phyloP scores from a whole-genome alignment of 768 basidiomycete species.

The Lentinula sp. region DNA sequence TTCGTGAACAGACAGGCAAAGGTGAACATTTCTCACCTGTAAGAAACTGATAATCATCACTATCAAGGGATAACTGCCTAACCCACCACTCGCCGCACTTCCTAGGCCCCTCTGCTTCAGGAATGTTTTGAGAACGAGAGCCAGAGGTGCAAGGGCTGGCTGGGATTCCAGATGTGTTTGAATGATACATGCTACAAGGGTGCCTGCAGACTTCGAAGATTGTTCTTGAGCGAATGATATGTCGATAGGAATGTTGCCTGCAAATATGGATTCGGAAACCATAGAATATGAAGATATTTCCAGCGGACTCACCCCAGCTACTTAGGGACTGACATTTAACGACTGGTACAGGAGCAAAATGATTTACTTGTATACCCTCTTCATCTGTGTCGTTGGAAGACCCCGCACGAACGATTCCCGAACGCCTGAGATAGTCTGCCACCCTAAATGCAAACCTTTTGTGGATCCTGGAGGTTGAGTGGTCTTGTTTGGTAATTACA shows the following conservation, averaged over 20 bases:
- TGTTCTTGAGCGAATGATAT: slow-evolving; percentile 40
- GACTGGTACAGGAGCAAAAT: slow-evolving; percentile 48
- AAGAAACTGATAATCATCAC: slow-evolving; percentile 64
- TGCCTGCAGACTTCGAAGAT: not conserved
- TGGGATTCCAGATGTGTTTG: slow-evolving; percentile 44
- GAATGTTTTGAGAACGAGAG: slow-evolving; percentile 60
- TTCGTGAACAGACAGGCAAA: not conserved
- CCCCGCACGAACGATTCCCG: slow-evolving; percentile 28
- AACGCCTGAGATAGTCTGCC: slow-evolving; percentile 35
- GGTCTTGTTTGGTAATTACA: slow-evolving; percentile 25
- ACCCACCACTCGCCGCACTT: slow-evolving; percentile 54
- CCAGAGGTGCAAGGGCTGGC: slow-evolving; percentile 54
- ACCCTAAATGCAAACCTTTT: slow-evolving; percentile 44
- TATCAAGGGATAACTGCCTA: slow-evolving; percentile 63
- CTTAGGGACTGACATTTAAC: slow-evolving; percentile 48
- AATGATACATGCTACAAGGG: slow-evolving; percentile 42
- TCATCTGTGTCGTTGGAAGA: too few species aligned
- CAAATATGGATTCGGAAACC: not conserved
- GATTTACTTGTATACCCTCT: slow-evolving; percentile 23
- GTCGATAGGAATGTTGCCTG: slow-evolving; percentile 54
- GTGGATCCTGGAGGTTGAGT: slow-evolving; percentile 24
- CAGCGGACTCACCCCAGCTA: slow-evolving; percentile 25
- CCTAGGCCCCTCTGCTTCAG: slow-evolving; percentile 53
- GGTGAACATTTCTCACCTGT: slow-evolving; percentile 36
- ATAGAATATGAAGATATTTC: not conserved